These are phyloP conservation scores for Pleurotus giganteus DNA, from an alignment of 768 basidiomycete species.

Conservation along the genomic window DNA sequence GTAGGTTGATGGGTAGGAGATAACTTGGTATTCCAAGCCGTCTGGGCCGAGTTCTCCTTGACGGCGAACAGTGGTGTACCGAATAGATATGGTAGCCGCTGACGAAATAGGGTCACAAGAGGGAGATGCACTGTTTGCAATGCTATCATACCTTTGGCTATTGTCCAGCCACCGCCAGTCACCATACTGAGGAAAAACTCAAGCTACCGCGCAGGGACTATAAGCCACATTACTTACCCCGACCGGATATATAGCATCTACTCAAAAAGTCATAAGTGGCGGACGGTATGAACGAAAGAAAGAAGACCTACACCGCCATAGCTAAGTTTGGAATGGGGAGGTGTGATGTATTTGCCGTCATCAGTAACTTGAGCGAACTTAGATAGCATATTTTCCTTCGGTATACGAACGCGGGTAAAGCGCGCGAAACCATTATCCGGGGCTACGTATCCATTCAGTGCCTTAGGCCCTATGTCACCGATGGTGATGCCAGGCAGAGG, in stretches of 20 bases:
- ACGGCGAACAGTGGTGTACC: conserved; percentile 70
- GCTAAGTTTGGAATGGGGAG: conserved; percentile 71
- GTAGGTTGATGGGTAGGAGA: conserved; percentile 72
- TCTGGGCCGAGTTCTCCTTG: conserved; percentile 54
- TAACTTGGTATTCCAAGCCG: conserved; percentile 64
- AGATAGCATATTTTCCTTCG: conserved; percentile 70
- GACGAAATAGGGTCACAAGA: background rate
- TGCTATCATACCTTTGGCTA: conserved; percentile 53
- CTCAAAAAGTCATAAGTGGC: background rate
- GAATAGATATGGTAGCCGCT: conserved; percentile 64
- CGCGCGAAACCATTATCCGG: conserved; percentile 70
- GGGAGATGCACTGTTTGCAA: background rate
- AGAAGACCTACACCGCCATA: conserved; percentile 63
- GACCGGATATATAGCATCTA: conserved; percentile 78
- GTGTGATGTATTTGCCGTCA: conserved; percentile 60
- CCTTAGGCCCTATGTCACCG: conserved; percentile 78
- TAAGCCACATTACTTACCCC: conserved; percentile 34
- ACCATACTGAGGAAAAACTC: conserved; percentile 51
- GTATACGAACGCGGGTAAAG: conserved; percentile 65
- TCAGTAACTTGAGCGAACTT: conserved; percentile 70
- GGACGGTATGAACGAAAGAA: background rate
- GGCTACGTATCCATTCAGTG: conserved; percentile 42
- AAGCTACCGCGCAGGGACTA: background rate
- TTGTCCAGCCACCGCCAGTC: conserved; percentile 54
- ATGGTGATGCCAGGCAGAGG: conserved; percentile 58